Conservation (phyloP, 768 basidiomycete species). For the Boletus speciosus region DNA sequence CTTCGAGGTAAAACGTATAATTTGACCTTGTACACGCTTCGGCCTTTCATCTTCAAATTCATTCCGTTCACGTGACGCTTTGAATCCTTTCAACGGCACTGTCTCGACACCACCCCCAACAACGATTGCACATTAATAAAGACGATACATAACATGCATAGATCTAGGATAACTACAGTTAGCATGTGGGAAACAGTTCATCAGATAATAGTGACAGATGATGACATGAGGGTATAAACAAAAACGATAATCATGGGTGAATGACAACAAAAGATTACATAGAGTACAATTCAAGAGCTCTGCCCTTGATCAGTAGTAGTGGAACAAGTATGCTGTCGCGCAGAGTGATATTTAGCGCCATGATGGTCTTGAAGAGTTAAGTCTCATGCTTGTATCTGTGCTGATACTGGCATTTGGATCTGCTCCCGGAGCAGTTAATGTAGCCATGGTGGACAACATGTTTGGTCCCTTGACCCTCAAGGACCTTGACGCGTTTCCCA, state of each 20-base stretch:
- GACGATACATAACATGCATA: slow-evolving; percentile 23
- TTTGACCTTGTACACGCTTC: slow-evolving; percentile 40
- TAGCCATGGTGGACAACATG: slow-evolving; percentile 29
- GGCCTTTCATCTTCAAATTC: not conserved
- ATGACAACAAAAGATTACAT: slow-evolving; percentile 9
- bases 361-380: slow-evolving; percentile 41
- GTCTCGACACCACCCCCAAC: not conserved
- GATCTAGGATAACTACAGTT: slow-evolving; percentile 26
- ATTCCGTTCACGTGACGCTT: not conserved
- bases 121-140: slow-evolving; percentile 13
- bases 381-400: slow-evolving; percentile 50
- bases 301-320: slow-evolving; percentile 9
- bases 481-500: slow-evolving; percentile 37
- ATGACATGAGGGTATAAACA: slow-evolving; percentile 17
- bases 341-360: slow-evolving; percentile 47
- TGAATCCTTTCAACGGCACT: not conserved
- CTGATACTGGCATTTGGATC: slow-evolving; percentile 42
- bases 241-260: slow-evolving; percentile 9
- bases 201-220: slow-evolving; percentile 1
- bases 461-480: slow-evolving; percentile 32
- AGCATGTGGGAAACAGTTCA: slow-evolving; percentile 17
- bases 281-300: slow-evolving; percentile 18
- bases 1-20: slow-evolving; percentile 89
- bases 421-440: slow-evolving; percentile 30
- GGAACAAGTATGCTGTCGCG: slow-evolving; percentile 3